These are phyloP conservation scores for Lablab purpureus DNA, from an alignment of 306 rosid species.

Conservation along the genomic window DNA sequence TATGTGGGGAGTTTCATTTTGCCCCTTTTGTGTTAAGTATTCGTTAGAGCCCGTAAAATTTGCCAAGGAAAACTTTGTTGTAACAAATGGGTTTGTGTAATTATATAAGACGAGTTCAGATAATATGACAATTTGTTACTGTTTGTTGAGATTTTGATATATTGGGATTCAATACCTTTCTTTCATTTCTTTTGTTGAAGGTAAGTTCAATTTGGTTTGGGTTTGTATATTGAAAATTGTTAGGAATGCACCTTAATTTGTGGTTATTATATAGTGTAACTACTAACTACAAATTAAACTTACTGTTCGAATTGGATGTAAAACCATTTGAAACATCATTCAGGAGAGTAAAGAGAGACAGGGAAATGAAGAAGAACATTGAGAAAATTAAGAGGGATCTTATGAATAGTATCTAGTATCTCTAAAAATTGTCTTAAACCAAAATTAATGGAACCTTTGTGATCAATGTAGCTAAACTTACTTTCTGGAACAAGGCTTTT, in stretches of 20 bases:
- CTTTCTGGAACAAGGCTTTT: background rate
- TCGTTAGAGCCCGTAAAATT: background rate
- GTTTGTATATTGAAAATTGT: background rate
- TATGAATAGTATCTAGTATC: background rate
- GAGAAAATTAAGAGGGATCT: background rate
- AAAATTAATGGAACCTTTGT: background rate
- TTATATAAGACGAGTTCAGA: background rate
- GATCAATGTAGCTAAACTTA: background rate
- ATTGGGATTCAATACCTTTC: background rate
- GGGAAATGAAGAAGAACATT: background rate
- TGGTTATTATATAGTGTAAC: background rate
- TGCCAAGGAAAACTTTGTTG: background rate
- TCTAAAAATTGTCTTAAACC: background rate
- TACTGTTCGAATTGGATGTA: background rate
- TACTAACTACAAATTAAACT: background rate
- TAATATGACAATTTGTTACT: background rate
- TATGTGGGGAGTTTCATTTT: background rate
- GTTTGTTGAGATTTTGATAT: conserved; percentile 17
- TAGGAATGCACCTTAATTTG: background rate
- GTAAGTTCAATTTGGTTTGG: conserved; percentile 11
- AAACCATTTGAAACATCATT: background rate
- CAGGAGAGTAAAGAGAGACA: background rate
- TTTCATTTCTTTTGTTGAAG: background rate
- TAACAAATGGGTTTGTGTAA: background rate
- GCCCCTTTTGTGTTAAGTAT: background rate